phyloP scores from a whole-genome alignment of 768 basidiomycete genomes.

The Sporobolomyces pararoseus region DNA sequence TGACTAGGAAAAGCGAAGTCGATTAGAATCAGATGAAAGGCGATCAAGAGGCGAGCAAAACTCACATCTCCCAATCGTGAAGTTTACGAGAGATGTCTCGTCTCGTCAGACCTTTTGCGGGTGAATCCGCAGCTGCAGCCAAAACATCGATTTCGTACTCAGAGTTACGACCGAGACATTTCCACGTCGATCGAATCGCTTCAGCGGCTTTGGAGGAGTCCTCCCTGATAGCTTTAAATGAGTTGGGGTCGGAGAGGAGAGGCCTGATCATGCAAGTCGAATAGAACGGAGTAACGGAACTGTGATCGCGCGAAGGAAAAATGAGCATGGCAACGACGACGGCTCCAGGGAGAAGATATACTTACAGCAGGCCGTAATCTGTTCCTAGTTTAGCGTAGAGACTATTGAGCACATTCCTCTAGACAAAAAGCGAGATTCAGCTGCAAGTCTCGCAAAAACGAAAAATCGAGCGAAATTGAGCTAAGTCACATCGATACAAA shows the following conservation, averaged over 20 bases:
- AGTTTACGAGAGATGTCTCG: slow-evolving; percentile 50
- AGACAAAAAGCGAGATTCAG: too few species aligned
- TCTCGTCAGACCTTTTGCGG: slow-evolving; percentile 49
- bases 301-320: too few species aligned
- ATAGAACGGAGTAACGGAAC: slow-evolving; percentile 55
- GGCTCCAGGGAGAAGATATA: too few species aligned
- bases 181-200: slow-evolving; percentile 50
- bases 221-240: slow-evolving; percentile 47
- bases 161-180: slow-evolving; percentile 35
- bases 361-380: slow-evolving; percentile 50
- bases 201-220: slow-evolving; percentile 50
- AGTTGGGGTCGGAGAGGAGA: slow-evolving; percentile 34
- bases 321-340: too few species aligned
- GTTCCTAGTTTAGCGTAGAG: slow-evolving; percentile 57
- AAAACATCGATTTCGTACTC: slow-evolving; percentile 51
- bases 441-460: too few species aligned
- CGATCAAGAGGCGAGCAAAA: too few species aligned
- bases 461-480: too few species aligned
- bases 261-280: slow-evolving; percentile 52
- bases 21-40: too few species aligned
- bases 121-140: slow-evolving; percentile 43
- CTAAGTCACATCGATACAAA: slow-evolving; percentile 53
- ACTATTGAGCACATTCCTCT: slow-evolving; percentile 54
- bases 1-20: neutral
- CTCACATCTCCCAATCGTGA: slow-evolving; percentile 52